Percentiles rank a stretch among this genome's conserved stretches.
phyloP scores from a whole-genome alignment of 805 yeast genomes.

The Ogataea degrootiae region DNA sequence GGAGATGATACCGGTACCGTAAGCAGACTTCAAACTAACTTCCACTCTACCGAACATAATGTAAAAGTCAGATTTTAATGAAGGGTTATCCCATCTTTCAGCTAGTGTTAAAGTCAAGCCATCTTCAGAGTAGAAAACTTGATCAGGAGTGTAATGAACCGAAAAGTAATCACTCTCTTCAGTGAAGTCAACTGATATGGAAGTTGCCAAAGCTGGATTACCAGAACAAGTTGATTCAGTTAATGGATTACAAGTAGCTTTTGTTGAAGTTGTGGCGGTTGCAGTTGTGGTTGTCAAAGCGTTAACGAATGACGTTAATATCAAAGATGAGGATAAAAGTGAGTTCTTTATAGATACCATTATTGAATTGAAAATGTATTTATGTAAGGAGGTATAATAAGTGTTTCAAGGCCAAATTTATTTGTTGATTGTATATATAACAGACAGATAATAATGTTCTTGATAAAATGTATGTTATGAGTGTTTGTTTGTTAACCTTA shows the following conservation, averaged over 20 bases:
- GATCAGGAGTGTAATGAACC: constrained; percentile 37
- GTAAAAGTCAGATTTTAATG: constrained; percentile 71
- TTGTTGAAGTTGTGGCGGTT: constrained; percentile 4
- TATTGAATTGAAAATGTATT: neutral
- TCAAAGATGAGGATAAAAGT: neutral
- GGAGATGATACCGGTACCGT: constrained; percentile 76
- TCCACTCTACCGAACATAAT: constrained; percentile 87
- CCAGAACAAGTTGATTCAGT: constrained; percentile 26
- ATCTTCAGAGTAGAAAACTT: constrained; percentile 41
- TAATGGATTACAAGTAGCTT: constrained; percentile 30
- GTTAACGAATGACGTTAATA: constrained; percentile 2
- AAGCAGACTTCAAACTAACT: constrained; percentile 64
- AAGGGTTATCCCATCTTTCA: constrained; percentile 70
- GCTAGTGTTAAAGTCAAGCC: constrained; percentile 64
- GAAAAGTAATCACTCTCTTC: constrained; percentile 40
- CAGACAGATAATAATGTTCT: no score
- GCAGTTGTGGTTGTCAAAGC: constrained; percentile 13
- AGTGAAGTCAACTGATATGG: constrained; percentile 49
- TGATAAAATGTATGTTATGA: no score
- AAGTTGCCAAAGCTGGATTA: constrained; percentile 59
- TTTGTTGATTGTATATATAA: no score
- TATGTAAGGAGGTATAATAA: no score
- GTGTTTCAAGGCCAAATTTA: no score
- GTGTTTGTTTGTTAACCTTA: no score
- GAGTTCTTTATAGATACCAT: constrained; percentile 1